These are phyloP conservation scores for Paecilomyces dactylethromorphus DNA, from an alignment of 2,329 filamentous ascomycete genomes.

Conservation along the genomic window DNA sequence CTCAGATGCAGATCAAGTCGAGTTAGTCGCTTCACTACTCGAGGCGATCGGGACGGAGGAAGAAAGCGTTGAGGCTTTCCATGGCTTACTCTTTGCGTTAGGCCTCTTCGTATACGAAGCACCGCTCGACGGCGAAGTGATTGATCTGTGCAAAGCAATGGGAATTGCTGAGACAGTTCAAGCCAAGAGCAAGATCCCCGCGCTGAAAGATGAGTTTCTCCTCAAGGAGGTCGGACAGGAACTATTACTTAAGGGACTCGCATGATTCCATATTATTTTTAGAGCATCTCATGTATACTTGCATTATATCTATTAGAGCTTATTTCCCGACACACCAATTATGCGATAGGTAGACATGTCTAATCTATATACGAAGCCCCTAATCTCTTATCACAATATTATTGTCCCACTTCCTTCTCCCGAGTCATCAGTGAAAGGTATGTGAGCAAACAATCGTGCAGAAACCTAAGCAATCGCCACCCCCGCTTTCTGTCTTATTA, in stretches of 20 bases:
- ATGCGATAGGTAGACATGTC: neutral
- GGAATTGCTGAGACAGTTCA: conserved; percentile 63
- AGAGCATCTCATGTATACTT: neutral
- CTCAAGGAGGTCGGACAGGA: conserved; percentile 45
- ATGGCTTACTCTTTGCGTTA: conserved; percentile 68
- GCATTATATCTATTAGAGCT: neutral
- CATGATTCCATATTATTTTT: neutral
- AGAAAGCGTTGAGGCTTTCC: conserved; percentile 60
- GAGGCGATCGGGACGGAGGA: conserved; percentile 60
- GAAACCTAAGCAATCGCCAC: neutral
- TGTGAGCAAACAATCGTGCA: neutral
- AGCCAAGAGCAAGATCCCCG: conserved; percentile 45
- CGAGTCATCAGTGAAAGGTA: neutral
- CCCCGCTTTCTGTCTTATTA: neutral
- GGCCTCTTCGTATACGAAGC: conserved; percentile 70
- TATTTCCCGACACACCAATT: neutral
- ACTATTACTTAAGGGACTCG: conserved; percentile 35
- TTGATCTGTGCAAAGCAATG: conserved; percentile 71
- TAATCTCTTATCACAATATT: neutral
- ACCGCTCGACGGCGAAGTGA: conserved; percentile 64
- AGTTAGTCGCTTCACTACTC: conserved; percentile 72
- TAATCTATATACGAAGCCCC: neutral
- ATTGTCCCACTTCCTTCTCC: neutral
- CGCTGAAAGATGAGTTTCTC: conserved; percentile 53
- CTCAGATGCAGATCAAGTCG: conserved; percentile 65